Evolutionary conservation across 2,329 filamentous ascomycete genomes (phyloP).

Genomic region (Zelopaecilomyces penicillatus): DNA sequence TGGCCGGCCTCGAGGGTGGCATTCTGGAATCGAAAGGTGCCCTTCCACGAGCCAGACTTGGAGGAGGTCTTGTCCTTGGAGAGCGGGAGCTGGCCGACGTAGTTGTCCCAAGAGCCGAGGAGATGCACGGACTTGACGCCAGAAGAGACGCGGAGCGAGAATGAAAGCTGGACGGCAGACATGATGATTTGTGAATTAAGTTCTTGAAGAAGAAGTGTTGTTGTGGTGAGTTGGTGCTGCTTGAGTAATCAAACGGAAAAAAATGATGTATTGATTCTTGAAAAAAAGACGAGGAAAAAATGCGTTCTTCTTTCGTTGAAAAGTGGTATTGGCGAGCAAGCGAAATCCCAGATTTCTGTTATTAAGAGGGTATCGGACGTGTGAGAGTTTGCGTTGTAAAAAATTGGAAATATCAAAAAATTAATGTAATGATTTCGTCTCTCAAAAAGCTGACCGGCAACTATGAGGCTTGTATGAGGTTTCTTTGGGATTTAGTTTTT

Average conservation of each 20-base stretch:
- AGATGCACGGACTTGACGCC: conserved; percentile 97
- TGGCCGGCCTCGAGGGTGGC: conserved; percentile 77
- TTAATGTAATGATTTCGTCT: conserved; percentile 18
- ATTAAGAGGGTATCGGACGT: conserved; percentile 31
- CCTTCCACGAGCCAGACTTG: conserved; percentile 89
- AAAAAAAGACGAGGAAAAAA: not conserved
- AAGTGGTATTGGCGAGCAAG: conserved; percentile 38
- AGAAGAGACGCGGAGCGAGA: conserved; percentile 89
- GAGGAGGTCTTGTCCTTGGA: conserved; percentile 75
- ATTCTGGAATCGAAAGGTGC: conserved; percentile 92
- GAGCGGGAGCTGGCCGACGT: conserved; percentile 86
- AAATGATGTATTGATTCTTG: conserved; percentile 9
- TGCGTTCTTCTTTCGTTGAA: conserved; percentile 10
- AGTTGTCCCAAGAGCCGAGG: conserved; percentile 97
- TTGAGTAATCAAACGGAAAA: conserved; percentile 28
- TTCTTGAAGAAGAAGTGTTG: conserved; percentile 11
- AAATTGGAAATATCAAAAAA: conserved; percentile 14
- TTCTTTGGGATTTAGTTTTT: conserved; percentile 9
- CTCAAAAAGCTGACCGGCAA: conserved; percentile 33
- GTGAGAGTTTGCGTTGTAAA: conserved; percentile 6
- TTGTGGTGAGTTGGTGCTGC: conserved; percentile 22
- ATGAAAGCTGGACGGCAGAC: conserved; percentile 89
- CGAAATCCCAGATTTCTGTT: conserved; percentile 44
- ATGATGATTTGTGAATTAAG: conserved; percentile 44
- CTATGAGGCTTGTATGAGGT: conserved; percentile 17